Base-by-base conservation (phyloP, 2,329 filamentous ascomycete genomes). In the Beauveria sp. region DNA sequence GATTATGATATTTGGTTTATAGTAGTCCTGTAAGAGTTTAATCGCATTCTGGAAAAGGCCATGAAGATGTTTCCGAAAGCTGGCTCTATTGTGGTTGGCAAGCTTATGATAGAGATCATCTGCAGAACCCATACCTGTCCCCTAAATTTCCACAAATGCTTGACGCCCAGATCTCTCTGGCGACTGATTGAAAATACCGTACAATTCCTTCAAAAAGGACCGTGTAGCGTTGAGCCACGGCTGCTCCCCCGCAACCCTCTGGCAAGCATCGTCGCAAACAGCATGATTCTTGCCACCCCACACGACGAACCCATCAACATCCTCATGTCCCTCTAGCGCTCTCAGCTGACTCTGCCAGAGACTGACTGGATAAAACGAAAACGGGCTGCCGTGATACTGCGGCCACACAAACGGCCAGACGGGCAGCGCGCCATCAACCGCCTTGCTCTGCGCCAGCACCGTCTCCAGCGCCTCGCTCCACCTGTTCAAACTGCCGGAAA, bases 231-330 rank as follows among this genome's bases (percentile, higher is more conserved):
- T 34, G n/a, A 62, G 49, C 61, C 61, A 62, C 22, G 54, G 61
- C 22, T 62, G 46, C 12, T 24, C 18, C 16, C 61, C 61, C 18
- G 61, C 61, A 9, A 43, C 51, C 16, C 54, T 55, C 54, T 62
- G 54, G 54, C 61, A 62, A 20, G 20, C 45, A 31, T 62, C 48
- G 20, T 54, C 34, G 40, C 61, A 62, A 18, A 62, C 61, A 28
- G 34, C 28, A 26, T 62, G 61, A 24, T 62, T 62, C 40, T 62
- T 62, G 7, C 61, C 61, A 18, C 61, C 61, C 55, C 61, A 60
- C 5, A 63, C 49, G 2, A 60, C 61, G 38, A 60, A 63, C 6
- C 61, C 61, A 49, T 60, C 38, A 3, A 63, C 40, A 18, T 60
- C 40, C 20, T 6, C 7, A 26, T 63, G 5, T 20, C 9, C 26